phyloP scores from a whole-genome alignment of 495 filamentous ascomycete genomes.

The Aspergillus baeticus region DNA sequence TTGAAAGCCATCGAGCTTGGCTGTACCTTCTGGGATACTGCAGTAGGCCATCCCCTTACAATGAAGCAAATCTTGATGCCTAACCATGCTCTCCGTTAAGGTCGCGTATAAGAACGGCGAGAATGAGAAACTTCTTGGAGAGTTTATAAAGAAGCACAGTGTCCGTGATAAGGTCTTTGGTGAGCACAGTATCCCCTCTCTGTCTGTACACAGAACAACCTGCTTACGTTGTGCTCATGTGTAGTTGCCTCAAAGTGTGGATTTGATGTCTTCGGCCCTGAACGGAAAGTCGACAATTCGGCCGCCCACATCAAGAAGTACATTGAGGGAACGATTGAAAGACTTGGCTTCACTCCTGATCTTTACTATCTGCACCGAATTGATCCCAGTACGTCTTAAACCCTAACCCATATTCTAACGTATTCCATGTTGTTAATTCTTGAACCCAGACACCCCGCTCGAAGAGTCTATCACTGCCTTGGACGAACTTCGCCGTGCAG shows the following conservation, averaged over 20 bases:
- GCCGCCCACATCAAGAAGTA: constrained; percentile 49
- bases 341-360: constrained; percentile 50
- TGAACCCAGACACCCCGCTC: constrained; percentile 41
- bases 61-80: no score
- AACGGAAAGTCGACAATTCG: constrained; percentile 44
- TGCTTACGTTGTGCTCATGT: neutral
- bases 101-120: constrained; percentile 48
- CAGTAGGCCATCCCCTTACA: constrained; percentile 26
- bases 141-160: constrained; percentile 54
- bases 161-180: constrained; percentile 48
- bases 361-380: constrained; percentile 44
- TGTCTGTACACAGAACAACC: neutral
- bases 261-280: constrained; percentile 30
- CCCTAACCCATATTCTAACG: neutral
- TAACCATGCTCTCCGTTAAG: constrained; percentile 13
- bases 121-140: constrained; percentile 51
- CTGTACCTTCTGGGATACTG: constrained; percentile 54
- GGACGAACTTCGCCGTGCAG: constrained; percentile 42
- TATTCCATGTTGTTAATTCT: neutral
- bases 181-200: constrained; percentile 13
- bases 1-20: constrained; percentile 49
- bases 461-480: constrained; percentile 47
- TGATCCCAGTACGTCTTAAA: constrained; percentile 33
- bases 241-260: constrained; percentile 52
- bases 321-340: constrained; percentile 51